Evolutionary conservation across 1,284 basidiomycete genomes (phyloP).

Genomic region (Moniliophthora roreri): DNA sequence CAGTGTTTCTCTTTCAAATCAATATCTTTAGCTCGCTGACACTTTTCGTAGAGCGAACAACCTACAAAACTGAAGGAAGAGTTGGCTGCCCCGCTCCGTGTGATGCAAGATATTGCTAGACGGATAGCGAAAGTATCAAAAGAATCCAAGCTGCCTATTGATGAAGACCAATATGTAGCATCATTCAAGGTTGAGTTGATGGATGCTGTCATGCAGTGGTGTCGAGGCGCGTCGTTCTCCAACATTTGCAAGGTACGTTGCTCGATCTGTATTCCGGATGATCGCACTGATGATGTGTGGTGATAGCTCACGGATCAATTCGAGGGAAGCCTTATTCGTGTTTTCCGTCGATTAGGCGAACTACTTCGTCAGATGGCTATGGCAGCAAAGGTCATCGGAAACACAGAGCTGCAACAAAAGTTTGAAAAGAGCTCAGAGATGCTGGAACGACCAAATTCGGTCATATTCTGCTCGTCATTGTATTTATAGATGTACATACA

Average conservation of each 20-base stretch:
- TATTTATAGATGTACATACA: conserved; percentile 47
- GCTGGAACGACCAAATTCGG: conserved; percentile 89
- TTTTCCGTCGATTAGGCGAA: conserved; percentile 92
- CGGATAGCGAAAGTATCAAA: conserved; percentile 95
- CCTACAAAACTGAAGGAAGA: conserved; percentile 88
- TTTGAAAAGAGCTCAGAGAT: conserved; percentile 87
- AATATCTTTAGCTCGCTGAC: background rate
- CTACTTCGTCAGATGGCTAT: conserved; percentile 93
- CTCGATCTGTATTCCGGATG: background rate
- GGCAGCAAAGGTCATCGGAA: conserved; percentile 96
- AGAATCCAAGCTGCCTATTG: conserved; percentile 86
- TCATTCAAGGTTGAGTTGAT: conserved; percentile 98
- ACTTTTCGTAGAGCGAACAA: conserved; percentile 74
- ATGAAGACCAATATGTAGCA: conserved; percentile 94
- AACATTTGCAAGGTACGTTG: conserved; percentile 89
- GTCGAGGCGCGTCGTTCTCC: conserved; percentile 93
- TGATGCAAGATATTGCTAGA: conserved; percentile 94
- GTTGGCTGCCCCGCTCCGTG: conserved; percentile 85
- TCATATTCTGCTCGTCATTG: conserved; percentile 91
- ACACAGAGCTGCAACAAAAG: conserved; percentile 88
- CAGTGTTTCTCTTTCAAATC: conserved; percentile 4
- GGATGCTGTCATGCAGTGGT: conserved; percentile 98
- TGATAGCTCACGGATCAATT: conserved; percentile 90
- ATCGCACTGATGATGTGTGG: conserved; percentile 2
- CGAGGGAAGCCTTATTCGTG: conserved; percentile 92